Conservation (phyloP, 805 yeast species). For the Danielozyma ontarioensis region DNA sequence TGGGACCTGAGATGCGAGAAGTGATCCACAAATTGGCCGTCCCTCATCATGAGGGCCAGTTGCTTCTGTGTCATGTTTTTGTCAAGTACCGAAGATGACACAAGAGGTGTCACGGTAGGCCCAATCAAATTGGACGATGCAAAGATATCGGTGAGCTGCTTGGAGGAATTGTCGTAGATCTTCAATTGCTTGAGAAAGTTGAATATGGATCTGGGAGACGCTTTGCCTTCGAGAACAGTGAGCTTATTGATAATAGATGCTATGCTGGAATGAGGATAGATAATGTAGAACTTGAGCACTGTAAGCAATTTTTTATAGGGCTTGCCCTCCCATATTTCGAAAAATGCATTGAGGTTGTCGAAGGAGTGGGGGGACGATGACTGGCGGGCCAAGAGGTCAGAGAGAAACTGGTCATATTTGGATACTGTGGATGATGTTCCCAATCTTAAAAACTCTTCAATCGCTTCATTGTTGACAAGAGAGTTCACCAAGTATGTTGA, state of each 20-base stretch:
- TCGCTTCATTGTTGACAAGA: slow-evolving; percentile 6
- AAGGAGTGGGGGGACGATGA: slow-evolving; percentile 7
- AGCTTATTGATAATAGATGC: slow-evolving; percentile 5
- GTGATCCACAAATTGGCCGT: slow-evolving; percentile 12
- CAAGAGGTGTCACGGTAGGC: slow-evolving; percentile 3
- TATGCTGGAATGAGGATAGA: slow-evolving; percentile 28
- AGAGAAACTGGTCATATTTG: neutral
- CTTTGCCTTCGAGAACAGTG: slow-evolving; percentile 1
- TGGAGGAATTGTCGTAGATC: slow-evolving; percentile 17
- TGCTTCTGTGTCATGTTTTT: neutral
- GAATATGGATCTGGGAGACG: slow-evolving; percentile 6
- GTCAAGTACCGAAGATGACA: neutral
- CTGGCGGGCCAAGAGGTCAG: slow-evolving; percentile 2
- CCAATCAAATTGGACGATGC: slow-evolving; percentile 25
- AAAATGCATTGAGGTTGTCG: slow-evolving; percentile 22
- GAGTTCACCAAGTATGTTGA: slow-evolving; percentile 23
- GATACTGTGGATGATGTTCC: neutral
- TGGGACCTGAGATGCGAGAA: slow-evolving; percentile 27
- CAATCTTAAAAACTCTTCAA: slow-evolving; percentile 6
- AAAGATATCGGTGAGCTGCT: slow-evolving; percentile 21
- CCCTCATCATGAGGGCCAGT: neutral
- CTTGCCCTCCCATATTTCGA: slow-evolving; percentile 29
- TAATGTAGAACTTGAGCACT: slow-evolving; percentile 21
- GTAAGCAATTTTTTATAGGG: slow-evolving; percentile 18
- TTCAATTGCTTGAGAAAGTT: slow-evolving; percentile 13